Evolutionary conservation across 768 basidiomycete genomes (phyloP).

Genomic region (Gymnopilus dilepis): DNA sequence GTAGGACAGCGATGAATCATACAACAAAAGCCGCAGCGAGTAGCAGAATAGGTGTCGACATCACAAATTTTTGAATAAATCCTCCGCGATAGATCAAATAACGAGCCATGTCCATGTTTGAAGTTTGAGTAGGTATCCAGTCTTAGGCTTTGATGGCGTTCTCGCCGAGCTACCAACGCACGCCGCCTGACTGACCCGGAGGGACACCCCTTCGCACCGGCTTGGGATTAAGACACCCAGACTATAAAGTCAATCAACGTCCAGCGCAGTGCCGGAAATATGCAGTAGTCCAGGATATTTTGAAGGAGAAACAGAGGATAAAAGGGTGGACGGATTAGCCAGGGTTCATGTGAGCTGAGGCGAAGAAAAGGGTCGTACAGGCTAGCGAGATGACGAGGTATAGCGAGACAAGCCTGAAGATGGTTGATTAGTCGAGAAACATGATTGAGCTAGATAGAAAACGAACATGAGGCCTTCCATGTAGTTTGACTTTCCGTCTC

Average conservation of each 20-base stretch:
- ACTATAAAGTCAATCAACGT: background rate
- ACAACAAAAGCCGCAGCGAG: background rate
- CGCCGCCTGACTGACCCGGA: background rate
- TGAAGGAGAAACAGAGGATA: background rate
- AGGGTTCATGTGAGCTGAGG: background rate
- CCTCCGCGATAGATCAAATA: background rate
- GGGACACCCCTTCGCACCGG: background rate
- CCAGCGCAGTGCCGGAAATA: background rate
- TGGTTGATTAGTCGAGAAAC: conserved; percentile 39
- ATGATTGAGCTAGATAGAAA: conserved; percentile 25
- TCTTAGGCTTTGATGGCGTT: too few relatives aligned
- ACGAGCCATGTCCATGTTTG: background rate
- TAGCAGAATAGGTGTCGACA: background rate
- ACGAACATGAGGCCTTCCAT: conserved; percentile 86
- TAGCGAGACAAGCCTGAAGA: conserved; percentile 56
- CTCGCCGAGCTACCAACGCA: too few relatives aligned
- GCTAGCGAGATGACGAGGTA: conserved; percentile 84
- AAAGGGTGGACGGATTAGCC: background rate
- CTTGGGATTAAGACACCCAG: conserved; percentile 14
- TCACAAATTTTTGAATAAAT: background rate
- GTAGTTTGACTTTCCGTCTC: conserved; percentile 88
- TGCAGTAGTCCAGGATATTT: background rate
- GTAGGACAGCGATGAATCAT: background rate
- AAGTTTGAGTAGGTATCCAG: too few relatives aligned
- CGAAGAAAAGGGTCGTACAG: conserved; percentile 50